A percentile compares a stretch with the other conserved stretches of the same genome.
Conservation (phyloP, 2,329 filamentous ascomycete genomes). For the Aspergillus fijiensis region DNA sequence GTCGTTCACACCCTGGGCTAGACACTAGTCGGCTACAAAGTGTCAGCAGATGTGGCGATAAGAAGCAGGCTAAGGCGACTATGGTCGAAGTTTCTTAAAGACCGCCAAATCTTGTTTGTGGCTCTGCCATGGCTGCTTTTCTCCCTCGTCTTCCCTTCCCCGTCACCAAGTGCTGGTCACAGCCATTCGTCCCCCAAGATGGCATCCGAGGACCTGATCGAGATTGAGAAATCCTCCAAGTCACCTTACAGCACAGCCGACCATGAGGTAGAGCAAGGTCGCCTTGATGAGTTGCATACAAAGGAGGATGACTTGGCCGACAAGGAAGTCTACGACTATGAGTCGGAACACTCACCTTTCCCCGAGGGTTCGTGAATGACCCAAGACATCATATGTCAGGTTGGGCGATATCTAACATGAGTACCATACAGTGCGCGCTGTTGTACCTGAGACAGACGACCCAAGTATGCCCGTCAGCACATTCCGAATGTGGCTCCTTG, state of each 20-base stretch:
- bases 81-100: background rate
- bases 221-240: slow-evolving; percentile 5
- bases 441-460: slow-evolving; percentile 32
- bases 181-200: slow-evolving; percentile 1
- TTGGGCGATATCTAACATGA: background rate
- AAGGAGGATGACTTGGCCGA: slow-evolving; percentile 12
- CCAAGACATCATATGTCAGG: background rate
- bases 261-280: slow-evolving; percentile 17
- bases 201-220: slow-evolving; percentile 12
- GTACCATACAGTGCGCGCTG: slow-evolving; percentile 21
- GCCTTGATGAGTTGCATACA: slow-evolving; percentile 8
- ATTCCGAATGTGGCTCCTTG: slow-evolving; percentile 45
- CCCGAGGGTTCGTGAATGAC: slow-evolving; percentile 18
- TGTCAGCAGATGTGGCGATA: slow-evolving; percentile 3
- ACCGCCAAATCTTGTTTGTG: background rate
- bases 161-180: background rate
- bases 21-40: background rate
- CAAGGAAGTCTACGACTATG: slow-evolving; percentile 23
- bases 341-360: slow-evolving; percentile 28
- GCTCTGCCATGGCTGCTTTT: background rate
- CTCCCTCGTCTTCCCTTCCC: background rate
- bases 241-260: slow-evolving; percentile 7
- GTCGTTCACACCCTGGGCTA: background rate
- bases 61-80: background rate
- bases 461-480: slow-evolving; percentile 30